phyloP scores from a whole-genome alignment of 176 grass and related monocot genomes.

The Carex parvula region DNA sequence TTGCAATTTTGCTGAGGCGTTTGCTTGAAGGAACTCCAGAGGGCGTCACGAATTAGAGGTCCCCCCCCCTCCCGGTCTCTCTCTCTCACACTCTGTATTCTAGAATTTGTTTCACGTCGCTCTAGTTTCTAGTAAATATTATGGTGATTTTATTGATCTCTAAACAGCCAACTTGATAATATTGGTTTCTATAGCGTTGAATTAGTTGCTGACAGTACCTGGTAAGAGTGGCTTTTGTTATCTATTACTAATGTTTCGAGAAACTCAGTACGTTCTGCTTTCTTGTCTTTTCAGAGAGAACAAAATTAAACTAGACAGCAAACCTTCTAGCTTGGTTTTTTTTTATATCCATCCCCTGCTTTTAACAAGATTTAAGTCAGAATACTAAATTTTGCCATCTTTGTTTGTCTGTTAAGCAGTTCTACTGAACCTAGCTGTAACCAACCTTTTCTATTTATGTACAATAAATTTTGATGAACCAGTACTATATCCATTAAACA shows the following conservation, averaged over 20 bases:
- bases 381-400: neutral
- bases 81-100: neutral
- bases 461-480: neutral
- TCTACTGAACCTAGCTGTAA: neutral
- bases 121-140: neutral
- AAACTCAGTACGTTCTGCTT: neutral
- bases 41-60: neutral
- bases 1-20: neutral
- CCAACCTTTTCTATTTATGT: constrained; percentile 3
- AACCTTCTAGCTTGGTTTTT: neutral
- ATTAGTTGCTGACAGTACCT: neutral
- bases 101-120: neutral
- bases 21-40: constrained; percentile 7
- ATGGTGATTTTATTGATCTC: neutral
- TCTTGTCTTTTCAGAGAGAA: neutral
- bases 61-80: no score
- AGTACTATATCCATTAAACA: neutral
- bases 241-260: neutral
- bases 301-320: neutral
- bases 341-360: neutral
- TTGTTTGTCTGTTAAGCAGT: neutral
- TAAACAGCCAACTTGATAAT: neutral
- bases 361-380: neutral
- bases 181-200: neutral
- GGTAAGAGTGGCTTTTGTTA: neutral